Evolutionary conservation across 192 early-diverging fungal genomes (phyloP).

Genomic region (Mortierella antarctica): DNA sequence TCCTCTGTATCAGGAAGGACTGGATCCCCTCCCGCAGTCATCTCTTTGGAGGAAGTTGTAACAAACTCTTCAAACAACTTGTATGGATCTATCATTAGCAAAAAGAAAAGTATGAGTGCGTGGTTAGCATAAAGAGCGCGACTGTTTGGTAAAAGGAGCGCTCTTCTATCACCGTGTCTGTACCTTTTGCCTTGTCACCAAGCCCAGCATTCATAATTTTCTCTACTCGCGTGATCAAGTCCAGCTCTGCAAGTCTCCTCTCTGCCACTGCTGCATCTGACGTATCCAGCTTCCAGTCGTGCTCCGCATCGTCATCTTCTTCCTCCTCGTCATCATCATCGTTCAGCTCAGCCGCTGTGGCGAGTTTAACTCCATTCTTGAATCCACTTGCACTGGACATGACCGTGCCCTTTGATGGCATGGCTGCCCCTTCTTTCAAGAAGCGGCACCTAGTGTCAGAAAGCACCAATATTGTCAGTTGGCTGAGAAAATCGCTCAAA

Average conservation of each 20-base stretch:
- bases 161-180: not conserved
- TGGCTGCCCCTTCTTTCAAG: conserved; percentile 85
- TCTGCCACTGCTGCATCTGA: conserved; percentile 81
- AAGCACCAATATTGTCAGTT: no score
- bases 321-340: conserved; percentile 54
- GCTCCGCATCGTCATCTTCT: conserved; percentile 66
- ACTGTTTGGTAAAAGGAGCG: not conserved
- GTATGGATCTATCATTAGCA: conserved; percentile 31
- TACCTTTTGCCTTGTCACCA: conserved; percentile 49
- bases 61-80: conserved; percentile 46
- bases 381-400: conserved; percentile 62
- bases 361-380: conserved; percentile 57
- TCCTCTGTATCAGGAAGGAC: conserved; percentile 41
- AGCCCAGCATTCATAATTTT: conserved; percentile 49
- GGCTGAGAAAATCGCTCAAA: not conserved
- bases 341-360: conserved; percentile 23
- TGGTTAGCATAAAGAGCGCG: not conserved
- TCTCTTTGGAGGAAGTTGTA: conserved; percentile 4
- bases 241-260: conserved; percentile 73
- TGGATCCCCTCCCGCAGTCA: not conserved
- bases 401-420: conserved; percentile 53
- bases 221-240: conserved; percentile 47
- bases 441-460: conserved; percentile 29
- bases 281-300: conserved; percentile 87
- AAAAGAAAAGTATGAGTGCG: not conserved